phyloP scores from a whole-genome alignment of 2,329 filamentous ascomycete genomes.

The Claviceps purpurea region DNA sequence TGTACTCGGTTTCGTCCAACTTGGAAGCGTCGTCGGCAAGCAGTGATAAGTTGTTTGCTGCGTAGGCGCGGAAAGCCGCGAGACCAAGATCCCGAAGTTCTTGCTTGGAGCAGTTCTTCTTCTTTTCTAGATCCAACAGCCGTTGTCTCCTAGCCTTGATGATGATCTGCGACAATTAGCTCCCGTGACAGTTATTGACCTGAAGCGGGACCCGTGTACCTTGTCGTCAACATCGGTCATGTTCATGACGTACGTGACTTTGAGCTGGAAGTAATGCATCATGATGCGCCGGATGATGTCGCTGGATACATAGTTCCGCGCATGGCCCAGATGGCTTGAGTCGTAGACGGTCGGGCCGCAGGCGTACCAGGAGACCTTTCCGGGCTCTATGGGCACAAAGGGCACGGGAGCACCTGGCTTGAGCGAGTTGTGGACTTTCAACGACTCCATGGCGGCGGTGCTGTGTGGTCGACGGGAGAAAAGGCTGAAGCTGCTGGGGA shows the following conservation, averaged over 20 bases:
- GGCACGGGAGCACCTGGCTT: slow-evolving; percentile 57
- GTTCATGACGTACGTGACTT: slow-evolving; percentile 84
- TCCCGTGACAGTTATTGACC: not conserved
- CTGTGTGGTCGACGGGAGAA: slow-evolving; percentile 20
- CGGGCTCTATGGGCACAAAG: slow-evolving; percentile 59
- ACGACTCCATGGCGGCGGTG: slow-evolving; percentile 33
- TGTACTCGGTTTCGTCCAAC: slow-evolving; percentile 38
- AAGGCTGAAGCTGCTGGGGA: slow-evolving; percentile 14
- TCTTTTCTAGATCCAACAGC: slow-evolving; percentile 64
- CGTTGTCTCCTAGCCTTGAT: slow-evolving; percentile 61
- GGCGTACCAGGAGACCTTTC: slow-evolving; percentile 72
- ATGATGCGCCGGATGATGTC: slow-evolving; percentile 79
- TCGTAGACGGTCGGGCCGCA: slow-evolving; percentile 83
- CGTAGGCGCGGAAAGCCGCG: slow-evolving; percentile 42
- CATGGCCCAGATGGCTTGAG: slow-evolving; percentile 70
- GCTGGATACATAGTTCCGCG: slow-evolving; percentile 80
- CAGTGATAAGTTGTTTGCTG: slow-evolving; percentile 39
- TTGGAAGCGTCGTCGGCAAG: slow-evolving; percentile 29
- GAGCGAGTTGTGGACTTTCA: slow-evolving; percentile 72
- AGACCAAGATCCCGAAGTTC: slow-evolving; percentile 34
- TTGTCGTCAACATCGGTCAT: slow-evolving; percentile 77
- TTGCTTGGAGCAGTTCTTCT: slow-evolving; percentile 44
- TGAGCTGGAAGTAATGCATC: slow-evolving; percentile 68
- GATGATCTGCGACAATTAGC: slow-evolving; percentile 31
- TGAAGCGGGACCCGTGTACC: slow-evolving; percentile 23